These are phyloP conservation scores for Farysia itapuensis DNA, from an alignment of 1,284 basidiomycete species.

Conservation along the genomic window DNA sequence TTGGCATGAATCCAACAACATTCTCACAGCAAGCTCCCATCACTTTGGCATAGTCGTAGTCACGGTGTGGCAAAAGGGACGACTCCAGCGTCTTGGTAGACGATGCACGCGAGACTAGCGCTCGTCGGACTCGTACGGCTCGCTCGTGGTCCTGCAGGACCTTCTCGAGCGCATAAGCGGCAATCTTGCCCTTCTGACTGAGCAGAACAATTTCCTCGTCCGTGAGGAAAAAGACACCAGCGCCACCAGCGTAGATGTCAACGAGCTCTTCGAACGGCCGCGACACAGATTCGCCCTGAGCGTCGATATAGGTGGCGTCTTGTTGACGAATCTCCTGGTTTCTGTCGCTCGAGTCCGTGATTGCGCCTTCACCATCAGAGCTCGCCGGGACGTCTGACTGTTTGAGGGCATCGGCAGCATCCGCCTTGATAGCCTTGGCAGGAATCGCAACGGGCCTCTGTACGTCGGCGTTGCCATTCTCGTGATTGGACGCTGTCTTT, in stretches of 20 bases:
- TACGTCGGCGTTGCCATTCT: not conserved
- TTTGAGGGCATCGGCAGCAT: conserved; percentile 21
- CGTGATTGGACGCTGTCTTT: conserved; percentile 2
- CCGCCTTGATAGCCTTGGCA: conserved; percentile 19
- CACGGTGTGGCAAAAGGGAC: conserved; percentile 77
- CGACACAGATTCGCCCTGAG: conserved; percentile 41
- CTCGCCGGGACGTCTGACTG: conserved; percentile 19
- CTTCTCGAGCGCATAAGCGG: conserved; percentile 92
- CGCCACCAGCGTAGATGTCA: conserved; percentile 80
- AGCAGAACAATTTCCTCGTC: conserved; percentile 92
- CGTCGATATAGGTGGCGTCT: conserved; percentile 23
- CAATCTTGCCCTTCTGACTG: conserved; percentile 88
- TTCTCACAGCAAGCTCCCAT: conserved; percentile 99
- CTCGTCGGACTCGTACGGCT: conserved; percentile 83
- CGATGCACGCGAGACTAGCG: conserved; percentile 87
- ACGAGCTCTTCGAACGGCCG: conserved; percentile 74
- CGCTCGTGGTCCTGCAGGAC: conserved; percentile 81
- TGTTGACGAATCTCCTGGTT: conserved; percentile 28
- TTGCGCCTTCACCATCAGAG: conserved; percentile 37
- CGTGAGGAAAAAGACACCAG: conserved; percentile 67
- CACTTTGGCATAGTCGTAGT: conserved; percentile 92
- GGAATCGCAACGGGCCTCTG: conserved; percentile 15
- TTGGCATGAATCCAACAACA: conserved; percentile 93
- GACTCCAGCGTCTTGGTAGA: conserved; percentile 80
- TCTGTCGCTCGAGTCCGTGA: conserved; percentile 16